A percentile compares a stretch with the other conserved stretches of the same genome.
phyloP scores from a whole-genome alignment of 2,329 filamentous ascomycete genomes.

The Microthyrium microscopicum region DNA sequence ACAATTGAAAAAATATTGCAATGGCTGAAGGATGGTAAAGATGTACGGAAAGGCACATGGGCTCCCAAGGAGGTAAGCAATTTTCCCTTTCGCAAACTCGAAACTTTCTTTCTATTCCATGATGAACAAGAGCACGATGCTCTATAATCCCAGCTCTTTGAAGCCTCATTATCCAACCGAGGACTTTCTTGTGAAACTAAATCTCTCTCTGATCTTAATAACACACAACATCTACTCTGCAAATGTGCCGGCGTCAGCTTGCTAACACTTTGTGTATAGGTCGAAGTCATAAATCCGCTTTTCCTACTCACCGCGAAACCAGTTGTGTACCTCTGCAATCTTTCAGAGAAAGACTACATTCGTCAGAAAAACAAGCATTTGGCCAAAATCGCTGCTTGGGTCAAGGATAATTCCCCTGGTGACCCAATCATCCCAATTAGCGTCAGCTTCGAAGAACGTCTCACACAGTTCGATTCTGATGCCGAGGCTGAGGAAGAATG shows the following conservation, averaged over 20 bases:
- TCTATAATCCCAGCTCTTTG: slow-evolving; percentile 99
- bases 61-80: slow-evolving; percentile 77
- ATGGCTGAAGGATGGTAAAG: slow-evolving; percentile 74
- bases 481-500: slow-evolving; percentile 67
- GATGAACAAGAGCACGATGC: slow-evolving; percentile 99
- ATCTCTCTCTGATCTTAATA: slow-evolving; percentile 47
- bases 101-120: slow-evolving; percentile 32
- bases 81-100: slow-evolving; percentile 13
- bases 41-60: slow-evolving; percentile 86
- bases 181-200: slow-evolving; percentile 80
- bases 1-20: slow-evolving; percentile 80
- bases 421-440: slow-evolving; percentile 91
- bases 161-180: slow-evolving; percentile 61
- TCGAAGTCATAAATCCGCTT: slow-evolving; percentile 94
- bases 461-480: slow-evolving; percentile 65
- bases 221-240: slow-evolving; percentile 4
- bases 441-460: slow-evolving; percentile 79
- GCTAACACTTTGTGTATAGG: slow-evolving; percentile 34
- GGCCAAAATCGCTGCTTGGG: slow-evolving; percentile 83
- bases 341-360: slow-evolving; percentile 92
- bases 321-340: slow-evolving; percentile 90
- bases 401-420: slow-evolving; percentile 74
- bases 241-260: slow-evolving; percentile 1
- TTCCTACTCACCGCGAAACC: slow-evolving; percentile 93
- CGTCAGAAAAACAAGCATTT: slow-evolving; percentile 99